A percentile compares a stretch with the other conserved stretches of the same genome.
These are phyloP conservation scores for Neurospora sp. DNA, from an alignment of 495 filamentous ascomycete genomes.

Conservation along the genomic window DNA sequence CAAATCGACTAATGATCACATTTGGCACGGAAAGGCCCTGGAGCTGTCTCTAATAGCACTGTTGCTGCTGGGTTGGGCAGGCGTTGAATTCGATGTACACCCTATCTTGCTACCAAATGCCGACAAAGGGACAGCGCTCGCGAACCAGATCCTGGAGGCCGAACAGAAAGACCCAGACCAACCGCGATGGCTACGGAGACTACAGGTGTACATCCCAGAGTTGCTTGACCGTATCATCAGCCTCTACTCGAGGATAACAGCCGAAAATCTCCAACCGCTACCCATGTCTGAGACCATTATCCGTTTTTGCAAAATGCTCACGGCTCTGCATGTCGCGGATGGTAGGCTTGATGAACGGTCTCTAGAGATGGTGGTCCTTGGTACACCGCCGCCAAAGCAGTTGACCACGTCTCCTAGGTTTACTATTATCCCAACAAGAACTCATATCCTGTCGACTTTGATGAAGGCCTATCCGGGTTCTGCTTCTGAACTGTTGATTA, in stretches of 20 bases:
- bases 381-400: slow-evolving; percentile 20
- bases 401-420: slow-evolving; percentile 35
- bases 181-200: slow-evolving; percentile 31
- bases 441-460: slow-evolving; percentile 58
- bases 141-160: slow-evolving; percentile 36
- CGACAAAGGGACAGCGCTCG: slow-evolving; percentile 33
- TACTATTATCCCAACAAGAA: slow-evolving; percentile 43
- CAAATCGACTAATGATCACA: slow-evolving; percentile 73
- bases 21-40: slow-evolving; percentile 94
- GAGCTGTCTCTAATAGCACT: slow-evolving; percentile 77
- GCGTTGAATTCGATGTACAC: slow-evolving; percentile 75
- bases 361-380: slow-evolving; percentile 53
- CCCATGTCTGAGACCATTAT: slow-evolving; percentile 76
- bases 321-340: slow-evolving; percentile 56
- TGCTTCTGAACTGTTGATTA: slow-evolving; percentile 49
- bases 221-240: slow-evolving; percentile 74
- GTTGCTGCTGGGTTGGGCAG: slow-evolving; percentile 74
- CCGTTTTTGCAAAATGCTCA: slow-evolving; percentile 63
- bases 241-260: slow-evolving; percentile 70
- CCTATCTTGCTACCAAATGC: slow-evolving; percentile 36
- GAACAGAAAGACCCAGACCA: slow-evolving; percentile 32
- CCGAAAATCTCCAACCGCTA: slow-evolving; percentile 71
- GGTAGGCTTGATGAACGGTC: slow-evolving; percentile 59
- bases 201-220: slow-evolving; percentile 35
- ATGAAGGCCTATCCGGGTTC: slow-evolving; percentile 63